A percentile compares a stretch with the other conserved stretches of the same genome.
Evolutionary conservation across 2,329 filamentous ascomycete genomes (phyloP).

Genomic region (Epichloe brachyelytri): DNA sequence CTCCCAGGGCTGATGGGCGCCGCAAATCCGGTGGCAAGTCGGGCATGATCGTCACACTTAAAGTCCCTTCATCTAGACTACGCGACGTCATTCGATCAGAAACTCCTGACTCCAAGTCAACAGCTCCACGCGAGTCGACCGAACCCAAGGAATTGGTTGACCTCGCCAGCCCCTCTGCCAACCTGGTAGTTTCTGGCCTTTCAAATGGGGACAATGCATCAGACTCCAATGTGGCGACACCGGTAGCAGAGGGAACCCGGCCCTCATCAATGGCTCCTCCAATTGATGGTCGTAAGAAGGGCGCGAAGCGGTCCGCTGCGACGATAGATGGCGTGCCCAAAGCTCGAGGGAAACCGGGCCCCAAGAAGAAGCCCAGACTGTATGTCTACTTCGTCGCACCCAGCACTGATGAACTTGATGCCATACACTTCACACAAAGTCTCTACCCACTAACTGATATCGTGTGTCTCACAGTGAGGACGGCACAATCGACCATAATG

Average conservation of each 20-base stretch:
- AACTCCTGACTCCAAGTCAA: constrained; percentile 30
- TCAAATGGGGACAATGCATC: constrained; percentile 43
- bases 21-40: constrained; percentile 26
- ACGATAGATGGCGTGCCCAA: constrained; percentile 51
- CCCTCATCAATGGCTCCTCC: constrained; percentile 45
- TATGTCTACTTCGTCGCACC: constrained; percentile 40
- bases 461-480: constrained; percentile 39
- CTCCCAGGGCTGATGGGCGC: constrained; percentile 22
- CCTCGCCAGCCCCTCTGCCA: constrained; percentile 32
- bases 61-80: constrained; percentile 36
- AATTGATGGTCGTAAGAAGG: constrained; percentile 54
- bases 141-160: constrained; percentile 25
- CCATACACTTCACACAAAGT: constrained; percentile 3
- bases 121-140: constrained; percentile 19
- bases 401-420: neutral
- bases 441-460: constrained; percentile 16
- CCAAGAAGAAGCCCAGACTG: constrained; percentile 93
- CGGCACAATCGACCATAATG: constrained; percentile 46
- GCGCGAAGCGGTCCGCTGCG: constrained; percentile 54
- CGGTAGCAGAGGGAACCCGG: constrained; percentile 43
- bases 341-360: constrained; percentile 74
- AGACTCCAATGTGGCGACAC: constrained; percentile 48
- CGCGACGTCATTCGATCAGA: constrained; percentile 35
- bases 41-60: constrained; percentile 36
- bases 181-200: constrained; percentile 24